Evolutionary conservation across 2,329 filamentous ascomycete genomes (phyloP), one percentile per base, ranked within the genome.

Genomic region (Sclerotinia nivalis): DNA sequence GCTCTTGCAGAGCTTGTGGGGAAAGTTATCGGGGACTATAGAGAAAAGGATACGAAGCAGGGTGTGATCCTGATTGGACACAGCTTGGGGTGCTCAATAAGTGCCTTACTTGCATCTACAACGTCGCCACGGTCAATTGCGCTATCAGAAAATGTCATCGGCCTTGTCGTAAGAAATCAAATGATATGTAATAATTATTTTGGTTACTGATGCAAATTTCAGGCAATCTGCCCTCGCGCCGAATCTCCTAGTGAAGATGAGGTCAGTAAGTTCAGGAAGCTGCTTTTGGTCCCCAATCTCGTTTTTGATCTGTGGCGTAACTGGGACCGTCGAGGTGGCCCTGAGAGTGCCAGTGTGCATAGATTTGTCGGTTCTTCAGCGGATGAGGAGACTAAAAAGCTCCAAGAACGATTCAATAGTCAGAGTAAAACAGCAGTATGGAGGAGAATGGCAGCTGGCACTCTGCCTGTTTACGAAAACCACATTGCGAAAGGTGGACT

Each of bases 41-140:
- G 91, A 54, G 88, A 92, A 73, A 85, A 85, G 56, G 83, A 87
- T 49, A 82, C 84, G 25, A 83, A 83, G 0, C 93, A 97, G 79
- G 87, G 88, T 4, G 86, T 97, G 20, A 86, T 97, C 28, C 80
- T 97, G 43, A 87, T 98, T 71, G 93, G 90, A 1, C 96, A 99
- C 77, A 97, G 93, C 78, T 91, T 97, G 87, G 96, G 96, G 9
- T 93, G 91, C 70, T 91, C 91, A 4, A 82, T 97, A 28, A 88
- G 90, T 8, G 89, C 92, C 37, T 82, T 90, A 22, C 82, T 98
- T 66, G 90, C 93, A 13, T 74, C 81, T 72, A 71, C 83, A 80
- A 74, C 77, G 72, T 87, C 85, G 2, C 80, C 84, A 1, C 82
- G 88, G 70, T 82, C 80, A 31, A 82, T 83, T 37, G 78, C 82